phyloP scores from a whole-genome alignment of 2,329 filamentous ascomycete species.

The Alternaria conjuncta region DNA sequence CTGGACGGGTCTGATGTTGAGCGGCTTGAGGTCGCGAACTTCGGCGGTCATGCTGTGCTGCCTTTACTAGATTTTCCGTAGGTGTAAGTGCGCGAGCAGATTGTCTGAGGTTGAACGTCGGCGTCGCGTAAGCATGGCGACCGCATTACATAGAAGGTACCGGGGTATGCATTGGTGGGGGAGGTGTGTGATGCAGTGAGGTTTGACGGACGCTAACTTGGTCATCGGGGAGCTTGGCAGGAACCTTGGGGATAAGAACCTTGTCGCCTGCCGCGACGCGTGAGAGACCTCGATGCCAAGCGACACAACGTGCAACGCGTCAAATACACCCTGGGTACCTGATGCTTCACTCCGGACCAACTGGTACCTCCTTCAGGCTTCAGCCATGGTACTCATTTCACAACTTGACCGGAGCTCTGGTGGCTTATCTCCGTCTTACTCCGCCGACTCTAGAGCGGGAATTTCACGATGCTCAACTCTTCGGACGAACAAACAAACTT shows the following conservation, averaged over 20 bases:
- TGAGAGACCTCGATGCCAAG: not conserved
- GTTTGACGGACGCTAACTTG: conserved; percentile 14
- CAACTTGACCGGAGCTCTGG: not conserved
- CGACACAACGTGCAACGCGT: not conserved
- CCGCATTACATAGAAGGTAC: conserved; percentile 15
- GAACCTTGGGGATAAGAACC: not conserved
- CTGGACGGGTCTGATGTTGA: conserved; percentile 35
- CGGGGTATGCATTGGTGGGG: not conserved
- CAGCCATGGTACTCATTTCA: not conserved
- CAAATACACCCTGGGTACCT: not conserved
- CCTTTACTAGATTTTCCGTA: not conserved
- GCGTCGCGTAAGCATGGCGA: conserved; percentile 1
- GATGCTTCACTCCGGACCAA: not conserved
- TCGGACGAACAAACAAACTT: not conserved
- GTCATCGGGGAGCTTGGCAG: not conserved
- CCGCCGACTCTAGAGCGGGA: not conserved
- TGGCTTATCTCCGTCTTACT: not conserved
- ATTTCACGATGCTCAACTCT: not conserved
- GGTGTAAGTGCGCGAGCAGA: conserved; percentile 11
- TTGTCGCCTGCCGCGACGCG: not conserved
- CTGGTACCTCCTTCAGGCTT: not conserved
- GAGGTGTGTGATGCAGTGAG: conserved; percentile 5
- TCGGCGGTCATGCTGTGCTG: conserved; percentile 29
- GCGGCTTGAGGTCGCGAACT: conserved; percentile 35
- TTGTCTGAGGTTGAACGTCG: conserved; percentile 7